These are phyloP conservation scores for Cyclotella kingstonii DNA, from an alignment of 108 stramenopile species.

Conservation along the genomic window DNA sequence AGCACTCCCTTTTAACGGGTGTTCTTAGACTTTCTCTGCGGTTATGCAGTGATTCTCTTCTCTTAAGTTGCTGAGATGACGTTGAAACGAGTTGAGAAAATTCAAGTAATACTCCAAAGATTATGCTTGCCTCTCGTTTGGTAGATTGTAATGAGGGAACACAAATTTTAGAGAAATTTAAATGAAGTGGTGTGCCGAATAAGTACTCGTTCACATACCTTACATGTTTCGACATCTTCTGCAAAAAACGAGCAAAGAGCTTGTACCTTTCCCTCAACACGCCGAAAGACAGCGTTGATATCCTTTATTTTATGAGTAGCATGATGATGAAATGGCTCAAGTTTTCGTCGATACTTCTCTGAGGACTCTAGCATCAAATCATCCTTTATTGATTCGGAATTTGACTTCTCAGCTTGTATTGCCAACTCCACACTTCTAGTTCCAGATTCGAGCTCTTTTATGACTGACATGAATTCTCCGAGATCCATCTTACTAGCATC, in stretches of 20 bases:
- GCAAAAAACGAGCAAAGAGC: conserved; percentile 34
- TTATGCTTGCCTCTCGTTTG: conserved; percentile 32
- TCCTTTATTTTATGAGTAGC: conserved; percentile 5
- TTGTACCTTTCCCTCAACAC: conserved; percentile 5
- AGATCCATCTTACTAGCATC: conserved; percentile 34
- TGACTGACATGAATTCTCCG: conserved; percentile 9
- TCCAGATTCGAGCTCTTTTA: conserved; percentile 30
- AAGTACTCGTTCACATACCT: too few species aligned
- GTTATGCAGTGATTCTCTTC: conserved; percentile 11
- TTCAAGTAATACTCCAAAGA: conserved; percentile 29
- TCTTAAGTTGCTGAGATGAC: conserved; percentile 10
- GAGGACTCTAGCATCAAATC: conserved; percentile 1
- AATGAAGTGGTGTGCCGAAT: too few species aligned
- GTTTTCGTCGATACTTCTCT: conserved; percentile 11
- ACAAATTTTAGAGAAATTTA: too few species aligned
- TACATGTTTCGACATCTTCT: conserved; percentile 30
- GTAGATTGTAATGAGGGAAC: too few species aligned
- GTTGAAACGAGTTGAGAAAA: conserved; percentile 25
- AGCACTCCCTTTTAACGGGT: background rate
- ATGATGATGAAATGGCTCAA: conserved; percentile 24
- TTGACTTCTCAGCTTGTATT: conserved; percentile 31
- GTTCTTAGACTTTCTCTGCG: conserved; percentile 8
- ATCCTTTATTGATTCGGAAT: conserved; percentile 7
- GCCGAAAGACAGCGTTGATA: conserved; percentile 12
- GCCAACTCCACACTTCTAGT: conserved; percentile 15